Percentiles rank a stretch among this genome's conserved stretches.
Evolutionary conservation across 805 yeast genomes (phyloP).

Genomic region (Zygosaccharomyces gambellarensis): DNA sequence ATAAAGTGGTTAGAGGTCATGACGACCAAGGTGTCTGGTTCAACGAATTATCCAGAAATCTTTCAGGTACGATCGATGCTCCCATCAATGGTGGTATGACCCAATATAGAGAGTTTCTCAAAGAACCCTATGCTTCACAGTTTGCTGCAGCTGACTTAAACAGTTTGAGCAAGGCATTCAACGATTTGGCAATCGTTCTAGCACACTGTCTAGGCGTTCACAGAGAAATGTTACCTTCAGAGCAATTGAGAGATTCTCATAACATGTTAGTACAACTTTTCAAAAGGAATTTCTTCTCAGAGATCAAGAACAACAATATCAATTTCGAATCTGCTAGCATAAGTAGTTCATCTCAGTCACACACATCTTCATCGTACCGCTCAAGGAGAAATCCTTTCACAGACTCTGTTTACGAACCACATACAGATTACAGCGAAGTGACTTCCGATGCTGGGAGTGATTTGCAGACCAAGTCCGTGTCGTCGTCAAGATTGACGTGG

Average conservation of each 20-base stretch:
- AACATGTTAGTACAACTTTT: conserved; percentile 59
- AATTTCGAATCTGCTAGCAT: conserved; percentile 11
- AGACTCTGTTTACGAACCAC: not conserved
- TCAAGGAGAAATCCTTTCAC: conserved; percentile 1
- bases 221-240: conserved; percentile 52
- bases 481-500: not conserved
- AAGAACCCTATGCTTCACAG: conserved; percentile 29
- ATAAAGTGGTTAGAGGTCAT: conserved; percentile 48
- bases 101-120: conserved; percentile 67
- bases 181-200: conserved; percentile 62
- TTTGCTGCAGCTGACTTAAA: conserved; percentile 29
- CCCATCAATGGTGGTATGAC: conserved; percentile 93
- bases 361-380: conserved; percentile 2
- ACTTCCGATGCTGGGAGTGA: conserved; percentile 3
- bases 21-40: conserved; percentile 46
- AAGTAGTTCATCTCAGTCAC: conserved; percentile 3
- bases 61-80: conserved; percentile 83
- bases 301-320: conserved; percentile 43
- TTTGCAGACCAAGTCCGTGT: not conserved
- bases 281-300: conserved; percentile 61
- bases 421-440: not conserved
- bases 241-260: conserved; percentile 56
- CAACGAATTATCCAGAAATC: conserved; percentile 61
- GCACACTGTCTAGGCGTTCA: conserved; percentile 65
- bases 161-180: conserved; percentile 44